Evolutionary conservation across 192 early-diverging fungal genomes (phyloP).

Genomic region (Entrophospora sp.): DNA sequence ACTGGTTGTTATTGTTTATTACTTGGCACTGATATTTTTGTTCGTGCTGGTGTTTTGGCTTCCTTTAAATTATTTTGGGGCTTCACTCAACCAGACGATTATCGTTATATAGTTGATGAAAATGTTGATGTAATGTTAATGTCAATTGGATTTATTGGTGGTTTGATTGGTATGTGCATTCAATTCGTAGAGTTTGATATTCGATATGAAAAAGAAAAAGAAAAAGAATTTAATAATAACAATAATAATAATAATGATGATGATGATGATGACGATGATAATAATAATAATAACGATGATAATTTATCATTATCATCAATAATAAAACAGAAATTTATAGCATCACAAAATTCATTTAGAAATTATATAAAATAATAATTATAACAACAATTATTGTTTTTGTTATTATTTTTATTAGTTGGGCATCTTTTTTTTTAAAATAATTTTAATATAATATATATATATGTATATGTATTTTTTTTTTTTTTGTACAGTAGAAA

Average conservation of each 20-base stretch:
- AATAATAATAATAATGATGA: neutral
- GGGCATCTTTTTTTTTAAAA: too few species aligned
- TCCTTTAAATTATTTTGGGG: constrained; percentile 17
- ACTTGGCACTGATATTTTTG: constrained; percentile 8
- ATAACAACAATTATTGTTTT: too few species aligned
- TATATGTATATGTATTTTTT: too few species aligned
- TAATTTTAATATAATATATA: too few species aligned
- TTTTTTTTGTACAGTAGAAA: too few species aligned
- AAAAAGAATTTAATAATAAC: too few species aligned
- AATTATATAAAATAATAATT: too few species aligned
- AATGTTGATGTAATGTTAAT: neutral
- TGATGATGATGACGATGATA: neutral
- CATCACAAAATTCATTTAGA: too few species aligned
- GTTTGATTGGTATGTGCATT: neutral
- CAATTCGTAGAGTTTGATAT: constrained; percentile 17
- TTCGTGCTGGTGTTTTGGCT: neutral
- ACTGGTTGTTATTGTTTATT: constrained; percentile 4
- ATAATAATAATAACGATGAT: too few species aligned
- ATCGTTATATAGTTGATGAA: neutral
- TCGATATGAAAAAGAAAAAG: neutral
- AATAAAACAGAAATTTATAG: too few species aligned
- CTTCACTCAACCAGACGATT: neutral
- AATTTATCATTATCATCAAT: too few species aligned
- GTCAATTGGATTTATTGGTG: neutral
- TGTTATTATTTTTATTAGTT: too few species aligned